Conservation (phyloP, 345 rosid species). For the Syzygium jambos region DNA sequence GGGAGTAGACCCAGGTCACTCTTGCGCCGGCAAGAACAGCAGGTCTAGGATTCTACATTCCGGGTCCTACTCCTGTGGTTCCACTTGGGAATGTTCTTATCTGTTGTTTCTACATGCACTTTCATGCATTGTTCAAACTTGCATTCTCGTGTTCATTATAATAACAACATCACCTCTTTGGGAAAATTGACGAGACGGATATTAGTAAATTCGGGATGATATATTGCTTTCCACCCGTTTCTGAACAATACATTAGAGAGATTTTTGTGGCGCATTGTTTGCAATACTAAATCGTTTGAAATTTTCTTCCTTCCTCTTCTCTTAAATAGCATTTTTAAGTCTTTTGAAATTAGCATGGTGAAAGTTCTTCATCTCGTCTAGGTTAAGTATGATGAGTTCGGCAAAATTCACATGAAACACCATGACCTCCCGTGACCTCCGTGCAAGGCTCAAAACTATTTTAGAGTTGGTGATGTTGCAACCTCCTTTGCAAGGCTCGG, state of each 20-base stretch:
- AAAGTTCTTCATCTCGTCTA: not conserved
- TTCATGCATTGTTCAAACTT: not conserved
- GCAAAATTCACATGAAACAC: conserved; percentile 84
- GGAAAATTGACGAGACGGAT: not conserved
- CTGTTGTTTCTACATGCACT: not conserved
- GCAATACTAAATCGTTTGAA: not conserved
- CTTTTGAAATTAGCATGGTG: not conserved
- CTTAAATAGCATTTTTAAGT: not conserved
- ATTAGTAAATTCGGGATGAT: not conserved
- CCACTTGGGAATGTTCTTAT: not conserved
- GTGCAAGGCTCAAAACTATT: conserved; percentile 1
- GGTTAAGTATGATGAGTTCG: conserved; percentile 48
- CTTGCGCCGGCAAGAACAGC: conserved; percentile 18
- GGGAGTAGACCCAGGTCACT: conserved; percentile 26
- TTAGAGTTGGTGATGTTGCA: no score
- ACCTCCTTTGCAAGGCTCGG: no score
- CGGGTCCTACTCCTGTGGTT: conserved; percentile 26
- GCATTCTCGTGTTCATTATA: no score
- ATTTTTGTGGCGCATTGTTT: not conserved
- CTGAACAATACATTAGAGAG: not conserved
- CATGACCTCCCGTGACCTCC: conserved; percentile 93
- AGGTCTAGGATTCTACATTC: conserved; percentile 29
- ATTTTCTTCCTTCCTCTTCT: not conserved
- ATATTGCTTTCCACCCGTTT: not conserved
- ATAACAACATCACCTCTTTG: no score